A percentile compares a stretch with the other conserved stretches of the same genome.
These are phyloP conservation scores for Sarocladium strictum DNA, from an alignment of 2,329 filamentous ascomycete genomes.

Conservation along the genomic window DNA sequence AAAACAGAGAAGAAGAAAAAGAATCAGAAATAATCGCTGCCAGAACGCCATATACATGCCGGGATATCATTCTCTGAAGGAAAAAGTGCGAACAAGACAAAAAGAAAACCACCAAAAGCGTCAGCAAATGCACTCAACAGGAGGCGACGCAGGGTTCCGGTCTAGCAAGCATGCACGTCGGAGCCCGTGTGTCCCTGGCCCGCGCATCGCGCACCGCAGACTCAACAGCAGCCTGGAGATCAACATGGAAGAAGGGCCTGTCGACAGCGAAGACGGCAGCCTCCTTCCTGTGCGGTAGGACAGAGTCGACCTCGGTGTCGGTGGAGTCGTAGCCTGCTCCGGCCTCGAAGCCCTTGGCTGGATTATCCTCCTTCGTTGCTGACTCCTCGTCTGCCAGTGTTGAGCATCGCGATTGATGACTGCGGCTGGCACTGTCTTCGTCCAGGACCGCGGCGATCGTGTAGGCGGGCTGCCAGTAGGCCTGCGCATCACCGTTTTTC, in stretches of 20 bases:
- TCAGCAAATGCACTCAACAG: not conserved
- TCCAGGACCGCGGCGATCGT: slow-evolving; percentile 12
- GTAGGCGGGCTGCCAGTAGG: slow-evolving; percentile 13
- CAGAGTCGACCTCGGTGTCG: not conserved
- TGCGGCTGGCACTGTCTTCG: not conserved
- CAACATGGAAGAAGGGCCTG: slow-evolving; percentile 42
- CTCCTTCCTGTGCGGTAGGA: not conserved
- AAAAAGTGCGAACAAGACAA: not conserved
- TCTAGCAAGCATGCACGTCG: not conserved
- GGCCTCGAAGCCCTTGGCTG: not conserved
- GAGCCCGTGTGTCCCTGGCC: not conserved
- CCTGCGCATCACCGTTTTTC: slow-evolving; percentile 11
- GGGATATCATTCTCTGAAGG: not conserved
- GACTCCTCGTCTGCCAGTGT: not conserved
- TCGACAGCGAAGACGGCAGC: slow-evolving; percentile 33
- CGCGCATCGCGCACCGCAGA: slow-evolving; percentile 23
- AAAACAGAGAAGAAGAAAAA: too few species aligned
- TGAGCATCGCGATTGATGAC: not conserved
- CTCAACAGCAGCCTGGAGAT: slow-evolving; percentile 36
- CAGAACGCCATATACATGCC: not conserved
- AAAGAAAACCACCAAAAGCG: not conserved
- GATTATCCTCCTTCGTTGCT: not conserved
- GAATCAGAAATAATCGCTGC: too few species aligned
- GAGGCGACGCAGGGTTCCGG: not conserved
- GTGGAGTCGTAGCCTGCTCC: not conserved